These are phyloP conservation scores for Gyromitra esculenta DNA, from an alignment of 2,329 filamentous ascomycete species.

Conservation along the genomic window DNA sequence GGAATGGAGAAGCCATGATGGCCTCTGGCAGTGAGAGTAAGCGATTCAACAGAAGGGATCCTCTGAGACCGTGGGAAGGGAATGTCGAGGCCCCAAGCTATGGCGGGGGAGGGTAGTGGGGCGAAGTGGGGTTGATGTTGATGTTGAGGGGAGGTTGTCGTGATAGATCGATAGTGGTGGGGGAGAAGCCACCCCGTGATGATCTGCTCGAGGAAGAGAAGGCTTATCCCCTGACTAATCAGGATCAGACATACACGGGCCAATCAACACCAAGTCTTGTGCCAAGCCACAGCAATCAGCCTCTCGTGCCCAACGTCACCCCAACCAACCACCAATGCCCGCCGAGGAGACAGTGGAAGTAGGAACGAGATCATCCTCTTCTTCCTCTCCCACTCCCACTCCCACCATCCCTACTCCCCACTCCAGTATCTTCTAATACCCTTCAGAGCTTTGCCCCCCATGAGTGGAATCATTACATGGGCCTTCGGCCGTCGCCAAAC, in stretches of 20 bases:
- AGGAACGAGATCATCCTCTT: background rate
- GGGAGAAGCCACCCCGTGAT: background rate
- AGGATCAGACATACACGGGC: background rate
- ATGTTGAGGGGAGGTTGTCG: background rate
- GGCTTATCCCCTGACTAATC: conserved; percentile 36
- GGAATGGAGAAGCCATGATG: conserved; percentile 50
- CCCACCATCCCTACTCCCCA: background rate
- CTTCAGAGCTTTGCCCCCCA: conserved; percentile 1
- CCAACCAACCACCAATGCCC: conserved; percentile 3
- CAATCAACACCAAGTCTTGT: conserved; percentile 14
- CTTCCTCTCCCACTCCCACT: background rate
- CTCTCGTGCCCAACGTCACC: conserved; percentile 22
- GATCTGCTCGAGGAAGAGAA: background rate
- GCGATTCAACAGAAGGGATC: conserved; percentile 21
- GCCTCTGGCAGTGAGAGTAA: conserved; percentile 39
- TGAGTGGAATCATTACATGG: conserved; percentile 84
- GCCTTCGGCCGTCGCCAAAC: conserved; percentile 99
- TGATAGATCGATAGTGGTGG: background rate
- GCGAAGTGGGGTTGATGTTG: background rate
- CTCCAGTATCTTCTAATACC: background rate
- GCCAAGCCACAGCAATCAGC: conserved; percentile 29
- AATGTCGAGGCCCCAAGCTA: conserved; percentile 7
- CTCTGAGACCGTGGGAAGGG: conserved; percentile 8
- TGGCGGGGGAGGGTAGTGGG: conserved; percentile 5
- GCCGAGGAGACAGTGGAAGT: no score